Evolutionary conservation across 129 eudicot species (phyloP).

Genomic region (Tanacetum coccineum): DNA sequence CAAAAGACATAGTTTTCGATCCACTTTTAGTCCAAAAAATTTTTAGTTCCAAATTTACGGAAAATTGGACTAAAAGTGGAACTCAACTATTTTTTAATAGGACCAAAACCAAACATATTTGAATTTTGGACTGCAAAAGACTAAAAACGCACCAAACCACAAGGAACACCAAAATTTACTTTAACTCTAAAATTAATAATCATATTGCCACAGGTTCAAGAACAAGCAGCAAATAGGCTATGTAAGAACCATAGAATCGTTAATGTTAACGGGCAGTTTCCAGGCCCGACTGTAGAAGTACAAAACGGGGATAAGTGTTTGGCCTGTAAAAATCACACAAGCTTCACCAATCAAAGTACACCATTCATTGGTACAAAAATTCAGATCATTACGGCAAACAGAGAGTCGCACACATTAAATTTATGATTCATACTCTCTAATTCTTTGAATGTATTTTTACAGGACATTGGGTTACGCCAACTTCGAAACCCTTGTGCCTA

Average conservation of each 20-base stretch:
- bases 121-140: too few relatives aligned
- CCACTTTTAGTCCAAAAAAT: too few relatives aligned
- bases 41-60: too few relatives aligned
- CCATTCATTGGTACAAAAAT: slow-evolving; percentile 65
- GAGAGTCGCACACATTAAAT: background rate
- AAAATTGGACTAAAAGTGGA: too few relatives aligned
- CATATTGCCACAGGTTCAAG: too few relatives aligned
- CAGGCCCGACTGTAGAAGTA: slow-evolving; percentile 71
- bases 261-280: slow-evolving; percentile 77
- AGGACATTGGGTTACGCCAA: slow-evolving; percentile 90
- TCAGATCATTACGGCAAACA: background rate
- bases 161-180: too few relatives aligned
- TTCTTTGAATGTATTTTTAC: background rate
- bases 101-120: too few relatives aligned
- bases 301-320: slow-evolving; percentile 61
- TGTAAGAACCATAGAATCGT: slow-evolving; percentile 60
- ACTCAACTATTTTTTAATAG: too few relatives aligned
- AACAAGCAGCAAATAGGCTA: slow-evolving; percentile 52
- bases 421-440: background rate
- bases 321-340: slow-evolving; percentile 55
- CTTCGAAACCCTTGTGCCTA: slow-evolving; percentile 90
- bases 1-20: too few relatives aligned
- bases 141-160: too few relatives aligned
- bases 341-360: slow-evolving; percentile 53
- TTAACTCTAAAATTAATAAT: too few relatives aligned